These are phyloP conservation scores for Ophiostoma novo-ulmi DNA, from an alignment of 2,329 filamentous ascomycete species.

Conservation along the genomic window DNA sequence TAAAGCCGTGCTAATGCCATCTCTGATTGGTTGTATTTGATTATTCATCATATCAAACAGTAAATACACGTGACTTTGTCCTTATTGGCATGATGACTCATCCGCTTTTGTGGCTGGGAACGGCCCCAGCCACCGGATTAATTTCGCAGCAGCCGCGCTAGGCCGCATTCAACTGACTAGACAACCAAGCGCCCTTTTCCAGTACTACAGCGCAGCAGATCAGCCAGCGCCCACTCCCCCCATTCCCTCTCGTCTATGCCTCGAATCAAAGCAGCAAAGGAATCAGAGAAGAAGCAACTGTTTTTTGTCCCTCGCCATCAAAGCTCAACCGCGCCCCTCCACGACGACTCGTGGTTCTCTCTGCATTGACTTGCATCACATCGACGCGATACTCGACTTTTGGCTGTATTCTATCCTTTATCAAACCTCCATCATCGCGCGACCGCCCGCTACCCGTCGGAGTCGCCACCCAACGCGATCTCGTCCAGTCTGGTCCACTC, in stretches of 20 bases:
- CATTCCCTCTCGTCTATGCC: conserved; percentile 6
- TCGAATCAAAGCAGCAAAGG: conserved; percentile 6
- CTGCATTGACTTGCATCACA: background rate
- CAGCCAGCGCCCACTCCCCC: conserved; percentile 18
- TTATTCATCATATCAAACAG: background rate
- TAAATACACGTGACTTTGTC: background rate
- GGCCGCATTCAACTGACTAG: conserved; percentile 23
- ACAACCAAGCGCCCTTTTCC: conserved; percentile 20
- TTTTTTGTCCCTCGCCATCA: background rate
- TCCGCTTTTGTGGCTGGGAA: conserved; percentile 23
- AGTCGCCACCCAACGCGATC: conserved; percentile 19
- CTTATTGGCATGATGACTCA: background rate
- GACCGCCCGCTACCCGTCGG: background rate
- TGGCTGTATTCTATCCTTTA: background rate
- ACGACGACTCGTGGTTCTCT: too few relatives aligned
- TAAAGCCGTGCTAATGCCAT: background rate
- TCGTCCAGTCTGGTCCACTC: conserved; percentile 18
- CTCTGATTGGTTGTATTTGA: background rate
- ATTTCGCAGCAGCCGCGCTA: conserved; percentile 24
- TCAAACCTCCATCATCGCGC: background rate
- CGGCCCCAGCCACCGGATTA: conserved; percentile 29
- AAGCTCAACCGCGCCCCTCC: background rate
- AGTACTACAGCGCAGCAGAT: conserved; percentile 1
- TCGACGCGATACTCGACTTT: background rate
- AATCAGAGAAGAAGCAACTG: background rate